A percentile compares a stretch with the other conserved stretches of the same genome.
Evolutionary conservation across 768 basidiomycete species (phyloP).

Genomic region (Plicaturopsis crispa): DNA sequence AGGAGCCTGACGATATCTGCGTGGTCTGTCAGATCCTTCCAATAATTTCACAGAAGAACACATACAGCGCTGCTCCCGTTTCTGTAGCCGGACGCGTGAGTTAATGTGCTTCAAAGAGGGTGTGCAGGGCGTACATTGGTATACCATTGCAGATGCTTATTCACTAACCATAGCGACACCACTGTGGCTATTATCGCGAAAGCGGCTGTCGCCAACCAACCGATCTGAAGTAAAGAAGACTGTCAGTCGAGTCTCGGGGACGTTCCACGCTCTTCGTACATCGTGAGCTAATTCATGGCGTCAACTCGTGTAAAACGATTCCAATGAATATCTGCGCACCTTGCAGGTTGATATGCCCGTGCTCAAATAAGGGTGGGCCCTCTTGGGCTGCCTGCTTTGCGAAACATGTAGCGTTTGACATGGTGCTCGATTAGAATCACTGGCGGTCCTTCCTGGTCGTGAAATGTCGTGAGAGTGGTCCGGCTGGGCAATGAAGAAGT

Average conservation of each 20-base stretch:
- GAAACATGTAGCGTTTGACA: slow-evolving; percentile 23
- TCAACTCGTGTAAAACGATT: background rate
- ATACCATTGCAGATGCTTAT: slow-evolving; percentile 66
- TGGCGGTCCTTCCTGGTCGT: too few species aligned
- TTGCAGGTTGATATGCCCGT: slow-evolving; percentile 56
- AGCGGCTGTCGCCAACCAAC: slow-evolving; percentile 59
- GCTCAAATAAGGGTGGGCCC: slow-evolving; percentile 51
- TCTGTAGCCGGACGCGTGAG: slow-evolving; percentile 27
- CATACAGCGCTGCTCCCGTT: slow-evolving; percentile 63
- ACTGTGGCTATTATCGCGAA: slow-evolving; percentile 49
- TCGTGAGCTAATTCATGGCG: slow-evolving; percentile 38
- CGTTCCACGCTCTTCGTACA: slow-evolving; percentile 24
- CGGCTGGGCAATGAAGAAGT: too few species aligned
- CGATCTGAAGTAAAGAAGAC: slow-evolving; percentile 33
- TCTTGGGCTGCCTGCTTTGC: slow-evolving; percentile 33
- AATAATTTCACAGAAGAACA: background rate
- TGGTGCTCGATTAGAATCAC: too few species aligned
- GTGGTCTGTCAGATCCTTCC: slow-evolving; percentile 2
- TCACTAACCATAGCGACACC: slow-evolving; percentile 68
- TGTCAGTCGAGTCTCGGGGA: background rate
- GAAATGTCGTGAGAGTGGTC: too few species aligned
- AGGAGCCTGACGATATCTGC: slow-evolving; percentile 67
- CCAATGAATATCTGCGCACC: slow-evolving; percentile 27
- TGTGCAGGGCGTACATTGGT: slow-evolving; percentile 43
- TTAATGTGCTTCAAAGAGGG: background rate